Percentiles rank a stretch among this genome's conserved stretches.
These are phyloP conservation scores for Tremellales sp. DNA, from an alignment of 1,284 basidiomycete genomes.

Conservation along the genomic window DNA sequence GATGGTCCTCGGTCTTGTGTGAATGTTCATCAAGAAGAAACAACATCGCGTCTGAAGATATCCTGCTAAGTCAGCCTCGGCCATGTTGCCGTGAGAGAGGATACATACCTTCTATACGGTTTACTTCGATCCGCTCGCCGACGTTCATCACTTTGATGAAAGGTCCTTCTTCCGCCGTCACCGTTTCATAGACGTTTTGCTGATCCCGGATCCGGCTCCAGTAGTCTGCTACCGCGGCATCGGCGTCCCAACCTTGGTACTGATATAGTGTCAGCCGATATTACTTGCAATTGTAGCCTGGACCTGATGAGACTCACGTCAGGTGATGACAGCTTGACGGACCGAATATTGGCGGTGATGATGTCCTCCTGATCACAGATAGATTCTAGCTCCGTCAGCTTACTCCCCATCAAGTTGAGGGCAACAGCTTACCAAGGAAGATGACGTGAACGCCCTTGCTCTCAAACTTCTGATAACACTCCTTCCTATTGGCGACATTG, in stretches of 20 bases:
- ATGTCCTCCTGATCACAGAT: constrained; percentile 85
- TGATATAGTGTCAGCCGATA: constrained; percentile 42
- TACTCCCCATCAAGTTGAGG: neutral
- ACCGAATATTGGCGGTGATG: constrained; percentile 89
- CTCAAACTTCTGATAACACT: constrained; percentile 78
- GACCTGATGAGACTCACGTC: constrained; percentile 60
- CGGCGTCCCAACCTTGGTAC: constrained; percentile 90
- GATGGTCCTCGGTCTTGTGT: constrained; percentile 83
- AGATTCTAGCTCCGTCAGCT: neutral
- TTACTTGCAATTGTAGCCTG: neutral
- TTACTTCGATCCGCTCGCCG: constrained; percentile 88
- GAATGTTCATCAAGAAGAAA: constrained; percentile 93
- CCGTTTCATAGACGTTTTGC: constrained; percentile 73
- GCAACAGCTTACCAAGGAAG: constrained; percentile 73
- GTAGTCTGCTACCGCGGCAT: constrained; percentile 87
- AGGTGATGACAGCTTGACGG: constrained; percentile 95
- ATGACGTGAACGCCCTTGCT: constrained; percentile 82
- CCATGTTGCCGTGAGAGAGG: neutral
- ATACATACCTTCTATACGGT: constrained; percentile 56
- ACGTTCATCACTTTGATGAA: constrained; percentile 97
- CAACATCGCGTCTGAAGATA: constrained; percentile 66
- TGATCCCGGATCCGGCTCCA: constrained; percentile 83
- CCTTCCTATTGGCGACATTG: constrained; percentile 62
- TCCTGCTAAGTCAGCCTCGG: constrained; percentile 19
- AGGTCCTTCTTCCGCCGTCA: constrained; percentile 63